Percentiles rank a stretch among this genome's conserved stretches.
Evolutionary conservation across 108 stramenopile species (phyloP).

Genomic region (Aurantiochytrium sp.): DNA sequence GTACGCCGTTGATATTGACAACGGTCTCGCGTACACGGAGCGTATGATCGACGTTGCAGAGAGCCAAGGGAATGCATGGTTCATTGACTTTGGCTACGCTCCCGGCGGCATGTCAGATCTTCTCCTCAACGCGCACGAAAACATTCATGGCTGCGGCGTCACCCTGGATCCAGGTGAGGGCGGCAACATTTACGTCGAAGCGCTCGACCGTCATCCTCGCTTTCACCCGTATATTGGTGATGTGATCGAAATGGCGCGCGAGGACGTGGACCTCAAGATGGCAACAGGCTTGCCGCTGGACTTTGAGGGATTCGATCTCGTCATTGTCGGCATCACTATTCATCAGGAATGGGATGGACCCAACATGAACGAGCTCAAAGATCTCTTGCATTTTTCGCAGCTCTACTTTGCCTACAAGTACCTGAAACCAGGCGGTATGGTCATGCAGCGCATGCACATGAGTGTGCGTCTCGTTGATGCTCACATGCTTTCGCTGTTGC

Average conservation of each 20-base stretch:
- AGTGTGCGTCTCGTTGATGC: not conserved
- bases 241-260: slow-evolving; percentile 2
- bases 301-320: slow-evolving; percentile 11
- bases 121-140: not conserved
- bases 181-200: not conserved
- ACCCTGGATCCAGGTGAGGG: not conserved
- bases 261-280: not conserved
- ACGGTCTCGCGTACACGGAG: not conserved
- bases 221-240: not conserved
- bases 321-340: slow-evolving; percentile 12
- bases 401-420: slow-evolving; percentile 13
- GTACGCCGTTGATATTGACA: not conserved
- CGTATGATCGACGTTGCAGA: not conserved
- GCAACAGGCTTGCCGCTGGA: not conserved
- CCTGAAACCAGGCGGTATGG: slow-evolving; percentile 10
- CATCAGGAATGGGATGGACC: not conserved
- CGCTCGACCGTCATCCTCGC: not conserved
- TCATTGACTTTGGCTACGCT: slow-evolving; percentile 11
- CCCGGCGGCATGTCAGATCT: slow-evolving; percentile 15
- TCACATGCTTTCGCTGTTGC: not conserved
- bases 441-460: slow-evolving; percentile 19
- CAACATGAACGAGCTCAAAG: slow-evolving; percentile 19
- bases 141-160: not conserved
- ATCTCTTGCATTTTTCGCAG: not conserved
- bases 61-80: not conserved